Evolutionary conservation across 768 basidiomycete species (phyloP).

Genomic region (Mycena chlorophos): DNA sequence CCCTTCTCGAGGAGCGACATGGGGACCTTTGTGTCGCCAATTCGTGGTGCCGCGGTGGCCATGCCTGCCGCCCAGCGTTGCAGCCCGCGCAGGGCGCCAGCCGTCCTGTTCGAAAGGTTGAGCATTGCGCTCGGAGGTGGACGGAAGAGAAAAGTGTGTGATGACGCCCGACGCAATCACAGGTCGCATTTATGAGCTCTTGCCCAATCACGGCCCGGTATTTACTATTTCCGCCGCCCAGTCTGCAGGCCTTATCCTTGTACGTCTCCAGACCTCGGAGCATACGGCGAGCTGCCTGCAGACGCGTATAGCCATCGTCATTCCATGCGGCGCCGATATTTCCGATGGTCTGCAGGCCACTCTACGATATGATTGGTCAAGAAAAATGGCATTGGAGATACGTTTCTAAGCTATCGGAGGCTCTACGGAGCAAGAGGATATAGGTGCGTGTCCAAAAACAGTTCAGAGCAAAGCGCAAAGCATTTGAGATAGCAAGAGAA

Average conservation of each 20-base stretch:
- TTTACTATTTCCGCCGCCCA: neutral
- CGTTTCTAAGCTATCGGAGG: too few species aligned
- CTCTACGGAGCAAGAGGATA: too few species aligned
- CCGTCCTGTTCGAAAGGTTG: conserved; percentile 54
- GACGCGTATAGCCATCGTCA: too few species aligned
- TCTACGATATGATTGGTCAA: too few species aligned
- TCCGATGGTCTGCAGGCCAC: neutral
- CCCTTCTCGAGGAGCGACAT: conserved; percentile 85
- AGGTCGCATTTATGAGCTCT: neutral
- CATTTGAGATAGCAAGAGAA: too few species aligned
- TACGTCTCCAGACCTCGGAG: too few species aligned
- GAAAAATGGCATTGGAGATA: too few species aligned
- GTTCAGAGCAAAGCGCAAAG: neutral
- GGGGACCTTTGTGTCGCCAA: conserved; percentile 86
- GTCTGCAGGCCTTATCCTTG: too few species aligned
- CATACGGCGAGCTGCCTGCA: too few species aligned
- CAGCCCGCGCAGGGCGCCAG: conserved; percentile 51
- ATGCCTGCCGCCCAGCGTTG: conserved; percentile 64
- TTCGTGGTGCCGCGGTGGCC: conserved; percentile 78
- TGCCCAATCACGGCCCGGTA: neutral
- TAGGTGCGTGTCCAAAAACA: too few species aligned
- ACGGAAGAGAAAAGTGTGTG: conserved; percentile 32
- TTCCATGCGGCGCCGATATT: too few species aligned
- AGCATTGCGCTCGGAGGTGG: conserved; percentile 57
- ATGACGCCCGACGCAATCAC: neutral